Percentiles rank a stretch among this genome's conserved stretches.
Evolutionary conservation across 1,284 basidiomycete genomes (phyloP).

Genomic region (Sanghuangporus sanghuang): DNA sequence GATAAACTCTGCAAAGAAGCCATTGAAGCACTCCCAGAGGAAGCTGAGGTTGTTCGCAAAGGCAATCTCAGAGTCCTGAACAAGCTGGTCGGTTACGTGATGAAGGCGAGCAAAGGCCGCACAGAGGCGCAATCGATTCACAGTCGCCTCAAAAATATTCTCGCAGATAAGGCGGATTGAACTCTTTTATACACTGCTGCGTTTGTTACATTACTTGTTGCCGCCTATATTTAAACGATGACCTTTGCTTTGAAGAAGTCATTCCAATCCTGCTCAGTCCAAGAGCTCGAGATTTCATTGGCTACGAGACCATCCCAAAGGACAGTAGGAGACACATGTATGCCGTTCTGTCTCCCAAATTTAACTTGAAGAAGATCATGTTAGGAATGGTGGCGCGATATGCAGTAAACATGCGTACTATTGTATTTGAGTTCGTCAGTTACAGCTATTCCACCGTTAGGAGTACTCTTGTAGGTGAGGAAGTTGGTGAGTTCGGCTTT

Average conservation of each 20-base stretch:
- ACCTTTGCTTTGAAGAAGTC: constrained; percentile 74
- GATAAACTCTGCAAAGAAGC: constrained; percentile 55
- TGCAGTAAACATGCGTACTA: constrained; percentile 38
- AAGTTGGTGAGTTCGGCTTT: constrained; percentile 55
- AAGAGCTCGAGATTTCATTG: constrained; percentile 76
- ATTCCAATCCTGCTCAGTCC: constrained; percentile 81
- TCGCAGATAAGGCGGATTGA: constrained; percentile 20
- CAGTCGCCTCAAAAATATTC: constrained; percentile 40
- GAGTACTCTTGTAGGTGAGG: constrained; percentile 54
- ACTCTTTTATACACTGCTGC: not conserved
- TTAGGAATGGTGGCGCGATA: not conserved
- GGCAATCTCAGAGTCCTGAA: constrained; percentile 84
- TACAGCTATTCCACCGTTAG: constrained; percentile 73
- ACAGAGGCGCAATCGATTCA: constrained; percentile 62
- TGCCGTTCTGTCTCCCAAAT: constrained; percentile 84
- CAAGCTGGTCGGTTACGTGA: constrained; percentile 85
- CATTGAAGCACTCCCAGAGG: constrained; percentile 63
- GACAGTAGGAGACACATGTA: constrained; percentile 89
- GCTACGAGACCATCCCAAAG: constrained; percentile 84
- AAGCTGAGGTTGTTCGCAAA: constrained; percentile 61
- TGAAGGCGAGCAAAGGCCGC: constrained; percentile 78
- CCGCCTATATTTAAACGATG: constrained; percentile 26
- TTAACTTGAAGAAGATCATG: constrained; percentile 52
- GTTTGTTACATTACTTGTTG: not conserved
- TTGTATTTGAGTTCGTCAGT: constrained; percentile 87